Percentiles rank a stretch among this genome's conserved stretches.
These are phyloP conservation scores for Talaromyces ruber DNA, from an alignment of 495 filamentous ascomycete genomes.

Conservation along the genomic window DNA sequence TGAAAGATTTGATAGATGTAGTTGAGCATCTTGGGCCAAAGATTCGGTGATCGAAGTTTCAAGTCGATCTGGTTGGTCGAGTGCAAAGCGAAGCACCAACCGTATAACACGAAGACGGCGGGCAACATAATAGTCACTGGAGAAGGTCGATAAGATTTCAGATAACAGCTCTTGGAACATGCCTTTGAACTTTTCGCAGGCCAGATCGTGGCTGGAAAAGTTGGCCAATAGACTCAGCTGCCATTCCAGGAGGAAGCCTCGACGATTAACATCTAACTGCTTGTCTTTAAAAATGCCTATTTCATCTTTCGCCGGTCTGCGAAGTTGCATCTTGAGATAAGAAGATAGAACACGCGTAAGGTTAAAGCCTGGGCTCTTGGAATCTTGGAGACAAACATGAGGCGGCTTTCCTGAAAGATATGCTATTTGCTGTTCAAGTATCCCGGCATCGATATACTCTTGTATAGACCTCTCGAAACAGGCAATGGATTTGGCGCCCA, in stretches of 20 bases:
- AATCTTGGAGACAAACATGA: conserved; percentile 19
- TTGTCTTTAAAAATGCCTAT: conserved; percentile 31
- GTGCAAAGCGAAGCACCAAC: conserved; percentile 27
- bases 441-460: conserved; percentile 36
- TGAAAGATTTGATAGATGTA: conserved; percentile 24
- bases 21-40: conserved; percentile 27
- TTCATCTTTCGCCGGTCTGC: conserved; percentile 14
- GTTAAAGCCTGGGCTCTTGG: conserved; percentile 29
- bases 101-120: conserved; percentile 38
- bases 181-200: conserved; percentile 23
- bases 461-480: conserved; percentile 35
- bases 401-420: conserved; percentile 18
- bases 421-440: conserved; percentile 20
- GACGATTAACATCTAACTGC: conserved; percentile 19
- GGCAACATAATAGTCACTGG: conserved; percentile 27
- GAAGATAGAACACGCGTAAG: conserved; percentile 39
- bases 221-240: conserved; percentile 38
- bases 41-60: conserved; percentile 19
- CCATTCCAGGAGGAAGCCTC: conserved; percentile 48
- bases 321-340: conserved; percentile 35
- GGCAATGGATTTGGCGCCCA: conserved; percentile 26
- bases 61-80: conserved; percentile 27
- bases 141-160: conserved; percentile 34
- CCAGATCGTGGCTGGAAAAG: conserved; percentile 17
- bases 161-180: conserved; percentile 21